These are phyloP conservation scores for Globisporangium canariense DNA, from an alignment of 352 stramenopile genomes.

Conservation along the genomic window DNA sequence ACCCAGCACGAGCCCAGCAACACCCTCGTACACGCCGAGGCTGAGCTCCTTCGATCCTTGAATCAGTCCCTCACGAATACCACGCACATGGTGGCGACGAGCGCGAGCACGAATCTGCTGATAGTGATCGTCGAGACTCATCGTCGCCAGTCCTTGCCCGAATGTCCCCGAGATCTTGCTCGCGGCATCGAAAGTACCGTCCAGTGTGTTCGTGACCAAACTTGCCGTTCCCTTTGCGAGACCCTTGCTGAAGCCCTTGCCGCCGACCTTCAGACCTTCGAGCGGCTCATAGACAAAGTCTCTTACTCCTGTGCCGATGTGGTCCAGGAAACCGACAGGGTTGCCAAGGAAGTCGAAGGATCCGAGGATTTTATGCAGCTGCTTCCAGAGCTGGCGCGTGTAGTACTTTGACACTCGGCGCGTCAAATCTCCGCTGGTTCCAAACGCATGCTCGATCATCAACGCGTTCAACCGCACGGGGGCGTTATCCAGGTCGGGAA, in stretches of 20 bases:
- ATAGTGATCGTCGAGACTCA: slow-evolving; percentile 87
- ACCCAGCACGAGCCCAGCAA: slow-evolving; percentile 75
- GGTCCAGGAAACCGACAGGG: slow-evolving; percentile 88
- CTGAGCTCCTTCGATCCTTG: slow-evolving; percentile 85
- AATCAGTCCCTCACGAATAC: slow-evolving; percentile 73
- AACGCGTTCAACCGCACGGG: slow-evolving; percentile 82
- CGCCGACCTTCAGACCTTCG: slow-evolving; percentile 87
- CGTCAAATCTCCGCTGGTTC: slow-evolving; percentile 80
- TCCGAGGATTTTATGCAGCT: slow-evolving; percentile 86
- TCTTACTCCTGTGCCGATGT: slow-evolving; percentile 93
- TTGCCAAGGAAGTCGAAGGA: slow-evolving; percentile 89
- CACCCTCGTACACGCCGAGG: slow-evolving; percentile 81
- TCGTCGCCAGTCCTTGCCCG: slow-evolving; percentile 80
- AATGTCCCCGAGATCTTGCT: slow-evolving; percentile 89
- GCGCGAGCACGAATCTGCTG: slow-evolving; percentile 81
- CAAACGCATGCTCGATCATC: slow-evolving; percentile 89
- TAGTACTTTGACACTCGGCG: slow-evolving; percentile 89
- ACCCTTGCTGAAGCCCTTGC: slow-evolving; percentile 83
- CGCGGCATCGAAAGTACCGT: slow-evolving; percentile 84
- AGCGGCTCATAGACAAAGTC: slow-evolving; percentile 97
- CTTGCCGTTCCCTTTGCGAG: slow-evolving; percentile 85
- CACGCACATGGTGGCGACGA: slow-evolving; percentile 71
- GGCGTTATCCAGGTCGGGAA: slow-evolving; percentile 87
- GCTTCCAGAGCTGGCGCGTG: slow-evolving; percentile 84
- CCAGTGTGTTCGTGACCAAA: slow-evolving; percentile 84